phyloP scores from a whole-genome alignment of 805 yeast species.

The Diddensiella santjacobensis region DNA sequence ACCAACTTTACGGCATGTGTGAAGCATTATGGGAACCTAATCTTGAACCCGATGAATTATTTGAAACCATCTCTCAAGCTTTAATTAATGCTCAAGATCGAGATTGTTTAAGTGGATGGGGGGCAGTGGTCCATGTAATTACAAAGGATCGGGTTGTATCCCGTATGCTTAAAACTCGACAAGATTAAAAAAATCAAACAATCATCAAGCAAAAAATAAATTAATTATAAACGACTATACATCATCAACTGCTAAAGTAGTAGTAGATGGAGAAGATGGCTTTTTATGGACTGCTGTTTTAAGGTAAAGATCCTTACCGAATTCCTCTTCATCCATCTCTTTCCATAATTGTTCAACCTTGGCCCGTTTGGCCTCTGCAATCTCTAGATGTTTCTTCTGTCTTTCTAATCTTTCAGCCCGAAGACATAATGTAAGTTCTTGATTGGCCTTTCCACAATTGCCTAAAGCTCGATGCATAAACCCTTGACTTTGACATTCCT shows the following conservation, averaged over 20 bases:
- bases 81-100: slow-evolving; percentile 92
- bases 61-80: slow-evolving; percentile 93
- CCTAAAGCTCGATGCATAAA: slow-evolving; percentile 72
- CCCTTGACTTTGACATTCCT: slow-evolving; percentile 73
- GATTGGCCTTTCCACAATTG: slow-evolving; percentile 77
- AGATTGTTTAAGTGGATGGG: slow-evolving; percentile 98
- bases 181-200: slow-evolving; percentile 55
- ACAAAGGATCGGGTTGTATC: slow-evolving; percentile 88
- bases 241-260: too few species aligned
- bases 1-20: slow-evolving; percentile 97
- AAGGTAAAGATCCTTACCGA: slow-evolving; percentile 70
- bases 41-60: slow-evolving; percentile 89
- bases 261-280: too few species aligned
- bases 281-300: too few species aligned
- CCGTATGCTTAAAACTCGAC: slow-evolving; percentile 88
- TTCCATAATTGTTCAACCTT: slow-evolving; percentile 55
- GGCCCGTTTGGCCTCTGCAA: slow-evolving; percentile 55
- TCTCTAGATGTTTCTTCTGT: slow-evolving; percentile 43
- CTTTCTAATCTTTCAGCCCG: slow-evolving; percentile 72
- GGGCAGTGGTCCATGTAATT: slow-evolving; percentile 88
- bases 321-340: slow-evolving; percentile 67
- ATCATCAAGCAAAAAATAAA: background rate
- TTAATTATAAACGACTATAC: background rate
- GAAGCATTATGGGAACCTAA: slow-evolving; percentile 93
- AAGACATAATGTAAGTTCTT: slow-evolving; percentile 72